Evolutionary conservation across 148 eudicot species (phyloP), one percentile per base, ranked within the genome.

Genomic region (Polygonum maritimum): DNA sequence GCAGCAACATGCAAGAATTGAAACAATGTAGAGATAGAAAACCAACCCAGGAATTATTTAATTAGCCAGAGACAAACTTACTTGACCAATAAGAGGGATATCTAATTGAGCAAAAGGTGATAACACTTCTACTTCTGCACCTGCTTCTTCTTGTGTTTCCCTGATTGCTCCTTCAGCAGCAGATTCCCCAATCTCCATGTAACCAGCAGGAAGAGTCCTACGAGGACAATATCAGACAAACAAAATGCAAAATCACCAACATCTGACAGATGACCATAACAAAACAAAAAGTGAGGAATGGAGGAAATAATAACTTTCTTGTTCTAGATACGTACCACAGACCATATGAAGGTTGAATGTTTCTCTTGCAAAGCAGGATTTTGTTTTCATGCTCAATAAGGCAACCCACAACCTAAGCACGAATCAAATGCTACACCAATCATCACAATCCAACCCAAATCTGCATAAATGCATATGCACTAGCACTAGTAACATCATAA

Each of bases 171-270:
- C 97, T 82, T 89, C 96, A 1, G 94, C 87, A 77, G 98, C 98
- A 76, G 98, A 95, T 80, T 95, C 98, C 19, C 98, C 98, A 69
- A 95, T 87, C 86, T 95, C 98, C 97, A 95, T 78, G 86, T 87
- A 95, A 83, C 97, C 98, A 86, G 97, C 97, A 69, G 97, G 98
- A 80, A 95, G 96, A 71, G 98, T 95, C 98, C 98, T 95, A 75
- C 33, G 39, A 52, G 57, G 7, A 48, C 40, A 31, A 0, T 19
- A 48, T 67, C 19, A 35, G 2, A 67, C 16, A 48, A 49, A 6
- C 39, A 14, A 48, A 73, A 47, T 73, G 55, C 3, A 39, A 19
- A 77, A 26, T 14, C 69, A 40, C 48, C 44, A 63, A 11, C 44
- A 60, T n/a, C 79, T 58, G 39, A 33, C 39, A 33, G 45, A 60